Evolutionary conservation across 805 yeast species (phyloP).

Genomic region (Barnettozyma populi): DNA sequence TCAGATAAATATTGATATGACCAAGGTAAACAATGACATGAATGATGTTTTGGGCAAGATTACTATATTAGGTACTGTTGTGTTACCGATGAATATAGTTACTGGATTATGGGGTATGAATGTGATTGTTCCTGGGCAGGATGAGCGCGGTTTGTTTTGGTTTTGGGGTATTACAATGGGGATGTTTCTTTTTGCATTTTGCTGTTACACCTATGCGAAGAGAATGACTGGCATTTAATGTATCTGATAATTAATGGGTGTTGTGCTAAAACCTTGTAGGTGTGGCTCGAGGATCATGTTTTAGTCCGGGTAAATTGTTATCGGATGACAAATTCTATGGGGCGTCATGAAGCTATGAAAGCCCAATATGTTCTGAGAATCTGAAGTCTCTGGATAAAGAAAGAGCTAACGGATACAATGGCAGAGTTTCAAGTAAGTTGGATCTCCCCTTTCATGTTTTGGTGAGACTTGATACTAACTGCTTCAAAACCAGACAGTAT

Average conservation of each 20-base stretch:
- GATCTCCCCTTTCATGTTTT: background rate
- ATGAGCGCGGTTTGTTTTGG: constrained; percentile 55
- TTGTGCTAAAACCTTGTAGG: background rate
- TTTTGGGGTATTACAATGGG: constrained; percentile 47
- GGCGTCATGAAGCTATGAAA: background rate
- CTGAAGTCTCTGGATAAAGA: background rate
- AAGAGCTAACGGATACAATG: background rate
- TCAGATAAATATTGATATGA: constrained; percentile 96
- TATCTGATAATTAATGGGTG: background rate
- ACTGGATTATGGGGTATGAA: constrained; percentile 99
- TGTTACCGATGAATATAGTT: constrained; percentile 88
- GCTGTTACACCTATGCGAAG: constrained; percentile 45
- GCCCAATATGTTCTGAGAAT: background rate
- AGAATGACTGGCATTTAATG: constrained; percentile 31
- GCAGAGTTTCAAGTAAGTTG: constrained; percentile 7
- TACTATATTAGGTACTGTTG: constrained; percentile 90
- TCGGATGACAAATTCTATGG: background rate
- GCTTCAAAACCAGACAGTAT: constrained; percentile 41
- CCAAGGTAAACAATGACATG: constrained; percentile 92
- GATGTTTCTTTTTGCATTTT: constrained; percentile 43
- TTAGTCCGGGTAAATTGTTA: background rate
- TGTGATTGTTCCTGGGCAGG: constrained; percentile 93
- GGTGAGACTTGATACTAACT: background rate
- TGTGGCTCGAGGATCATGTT: background rate
- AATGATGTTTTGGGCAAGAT: constrained; percentile 93